Conservation (phyloP, 2,329 filamentous ascomycete genomes). For the Didymella sp. region DNA sequence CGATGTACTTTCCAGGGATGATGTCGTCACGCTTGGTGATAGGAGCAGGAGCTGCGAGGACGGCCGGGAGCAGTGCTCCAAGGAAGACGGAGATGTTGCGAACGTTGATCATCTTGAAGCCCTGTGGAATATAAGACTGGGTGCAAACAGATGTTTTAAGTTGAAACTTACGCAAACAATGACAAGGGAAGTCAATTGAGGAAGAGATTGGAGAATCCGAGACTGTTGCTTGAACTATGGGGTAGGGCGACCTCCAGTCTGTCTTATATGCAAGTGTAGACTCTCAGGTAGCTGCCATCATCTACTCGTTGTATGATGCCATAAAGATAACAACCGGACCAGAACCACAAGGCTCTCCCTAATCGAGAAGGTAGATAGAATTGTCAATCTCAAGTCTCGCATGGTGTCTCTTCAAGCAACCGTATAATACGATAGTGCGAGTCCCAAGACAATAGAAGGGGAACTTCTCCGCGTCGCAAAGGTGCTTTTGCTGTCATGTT, state of each 20-base stretch:
- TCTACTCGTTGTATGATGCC: constrained; percentile 16
- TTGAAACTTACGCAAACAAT: neutral
- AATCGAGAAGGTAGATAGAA: constrained; percentile 18
- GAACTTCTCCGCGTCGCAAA: constrained; percentile 1
- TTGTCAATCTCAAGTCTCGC: neutral
- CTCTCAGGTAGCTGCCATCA: constrained; percentile 5
- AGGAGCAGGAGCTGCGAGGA: constrained; percentile 21
- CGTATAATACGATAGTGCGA: constrained; percentile 10
- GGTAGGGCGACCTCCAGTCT: neutral
- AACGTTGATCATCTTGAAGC: constrained; percentile 22
- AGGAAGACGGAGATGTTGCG: constrained; percentile 18
- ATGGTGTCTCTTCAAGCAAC: constrained; percentile 3
- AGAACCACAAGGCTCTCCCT: constrained; percentile 1
- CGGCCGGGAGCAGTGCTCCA: constrained; percentile 20
- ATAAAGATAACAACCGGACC: constrained; percentile 1
- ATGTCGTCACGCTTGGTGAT: constrained; percentile 24
- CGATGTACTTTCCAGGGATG: constrained; percentile 33
- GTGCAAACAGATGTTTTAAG: no score
- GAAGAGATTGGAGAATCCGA: constrained; percentile 9
- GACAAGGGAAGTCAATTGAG: constrained; percentile 6
- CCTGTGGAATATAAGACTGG: neutral
- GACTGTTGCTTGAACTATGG: constrained; percentile 16
- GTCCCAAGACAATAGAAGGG: constrained; percentile 13
- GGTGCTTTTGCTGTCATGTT: constrained; percentile 9
- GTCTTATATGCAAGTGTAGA: constrained; percentile 12